These are phyloP conservation scores for Rhizopogon sp. DNA, from an alignment of 768 basidiomycete genomes.

Conservation along the genomic window DNA sequence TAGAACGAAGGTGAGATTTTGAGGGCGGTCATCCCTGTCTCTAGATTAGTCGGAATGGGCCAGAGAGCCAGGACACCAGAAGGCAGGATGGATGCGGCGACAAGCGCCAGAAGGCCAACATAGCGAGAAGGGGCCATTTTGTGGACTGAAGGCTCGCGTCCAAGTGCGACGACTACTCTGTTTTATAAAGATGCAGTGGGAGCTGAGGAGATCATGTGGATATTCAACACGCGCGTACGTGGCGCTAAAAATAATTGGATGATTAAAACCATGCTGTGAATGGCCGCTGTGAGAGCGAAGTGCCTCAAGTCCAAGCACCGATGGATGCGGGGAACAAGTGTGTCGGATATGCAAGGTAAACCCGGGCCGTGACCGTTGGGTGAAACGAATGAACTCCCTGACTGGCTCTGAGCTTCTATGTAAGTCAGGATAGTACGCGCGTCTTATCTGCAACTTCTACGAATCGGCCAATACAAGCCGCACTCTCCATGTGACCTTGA, in stretches of 20 bases:
- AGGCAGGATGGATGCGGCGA: conserved; percentile 1
- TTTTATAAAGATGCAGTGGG: not conserved
- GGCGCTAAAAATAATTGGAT: not conserved
- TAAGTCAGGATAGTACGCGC: too few species aligned
- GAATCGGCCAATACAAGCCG: too few species aligned
- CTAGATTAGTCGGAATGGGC: conserved; percentile 26
- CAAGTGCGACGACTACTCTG: not conserved
- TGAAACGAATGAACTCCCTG: too few species aligned
- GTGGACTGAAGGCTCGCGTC: not conserved
- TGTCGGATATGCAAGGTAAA: not conserved
- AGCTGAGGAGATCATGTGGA: not conserved
- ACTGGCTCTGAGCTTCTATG: too few species aligned
- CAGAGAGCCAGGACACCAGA: conserved; percentile 18
- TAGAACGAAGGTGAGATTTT: conserved; percentile 20
- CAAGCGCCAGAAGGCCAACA: conserved; percentile 10
- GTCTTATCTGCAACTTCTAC: too few species aligned
- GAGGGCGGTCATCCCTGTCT: conserved; percentile 23
- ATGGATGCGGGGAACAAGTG: not conserved
- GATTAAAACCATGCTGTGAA: not conserved
- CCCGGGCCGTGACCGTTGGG: too few species aligned
- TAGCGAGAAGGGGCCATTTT: conserved; percentile 3
- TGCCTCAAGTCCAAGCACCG: not conserved
- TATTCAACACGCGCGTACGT: not conserved
- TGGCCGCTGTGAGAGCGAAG: conserved; percentile 4
- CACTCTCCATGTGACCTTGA: not conserved